Evolutionary conservation across 345 rosid genomes (phyloP).

Genomic region (Eucalyptus regnans): DNA sequence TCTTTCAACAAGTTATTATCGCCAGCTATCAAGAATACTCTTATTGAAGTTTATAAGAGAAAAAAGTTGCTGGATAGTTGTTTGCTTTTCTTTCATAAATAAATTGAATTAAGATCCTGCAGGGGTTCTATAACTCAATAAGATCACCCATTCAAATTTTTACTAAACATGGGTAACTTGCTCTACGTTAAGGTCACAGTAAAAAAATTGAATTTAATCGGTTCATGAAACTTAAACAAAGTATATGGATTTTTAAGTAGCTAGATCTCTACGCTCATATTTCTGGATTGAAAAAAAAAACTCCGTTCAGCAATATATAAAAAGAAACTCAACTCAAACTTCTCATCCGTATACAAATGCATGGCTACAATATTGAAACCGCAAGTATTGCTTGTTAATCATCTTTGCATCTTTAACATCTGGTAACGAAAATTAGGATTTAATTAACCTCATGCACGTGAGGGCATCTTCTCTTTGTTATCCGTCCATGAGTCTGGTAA

Average conservation of each 20-base stretch:
- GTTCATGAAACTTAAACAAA: not conserved
- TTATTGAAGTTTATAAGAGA: not conserved
- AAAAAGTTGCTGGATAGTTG: not conserved
- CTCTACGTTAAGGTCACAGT: not conserved
- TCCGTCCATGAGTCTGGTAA: not conserved
- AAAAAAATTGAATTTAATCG: rapidly evolving
- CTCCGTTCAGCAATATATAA: not conserved
- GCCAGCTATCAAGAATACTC: not conserved
- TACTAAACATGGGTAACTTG: not conserved
- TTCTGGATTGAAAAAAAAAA: not conserved
- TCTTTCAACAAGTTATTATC: not conserved
- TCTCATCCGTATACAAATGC: not conserved
- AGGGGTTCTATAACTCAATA: not conserved
- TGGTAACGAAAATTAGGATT: not conserved
- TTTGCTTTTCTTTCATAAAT: not conserved
- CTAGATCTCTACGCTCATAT: not conserved
- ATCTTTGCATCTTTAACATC: not conserved
- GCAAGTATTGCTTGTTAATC: not conserved
- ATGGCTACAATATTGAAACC: not conserved
- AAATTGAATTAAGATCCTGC: not conserved
- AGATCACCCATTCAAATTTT: not conserved
- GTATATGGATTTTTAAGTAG: not conserved
- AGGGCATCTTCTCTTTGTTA: not conserved
- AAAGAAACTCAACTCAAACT: not conserved
- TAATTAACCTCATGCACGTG: not conserved